Evolutionary conservation across 1,139 yeast species (phyloP).

Genomic region (Tardiomyces digboiensis): DNA sequence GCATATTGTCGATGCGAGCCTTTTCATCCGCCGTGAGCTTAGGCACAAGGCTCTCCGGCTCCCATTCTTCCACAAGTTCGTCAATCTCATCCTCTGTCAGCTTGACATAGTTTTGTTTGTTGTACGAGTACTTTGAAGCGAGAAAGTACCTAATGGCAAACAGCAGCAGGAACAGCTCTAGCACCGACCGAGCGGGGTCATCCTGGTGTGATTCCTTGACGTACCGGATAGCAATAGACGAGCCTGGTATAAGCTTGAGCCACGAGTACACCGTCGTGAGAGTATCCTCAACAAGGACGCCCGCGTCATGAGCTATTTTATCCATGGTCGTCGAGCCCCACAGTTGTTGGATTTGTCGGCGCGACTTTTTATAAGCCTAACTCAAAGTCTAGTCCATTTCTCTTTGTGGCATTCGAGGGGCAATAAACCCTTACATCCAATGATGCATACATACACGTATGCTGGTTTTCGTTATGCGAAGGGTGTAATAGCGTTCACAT

Average conservation of each 20-base stretch:
- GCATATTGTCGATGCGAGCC: slow-evolving; percentile 56
- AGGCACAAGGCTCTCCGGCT: slow-evolving; percentile 72
- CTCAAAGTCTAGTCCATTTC: no score
- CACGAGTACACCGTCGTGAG: slow-evolving; percentile 15
- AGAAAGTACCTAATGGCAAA: slow-evolving; percentile 83
- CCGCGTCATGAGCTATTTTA: slow-evolving; percentile 13
- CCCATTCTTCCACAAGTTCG: slow-evolving; percentile 84
- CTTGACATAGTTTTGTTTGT: slow-evolving; percentile 60
- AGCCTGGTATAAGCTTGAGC: slow-evolving; percentile 57
- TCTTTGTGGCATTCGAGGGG: no score
- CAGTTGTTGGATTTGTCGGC: no score
- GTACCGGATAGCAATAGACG: slow-evolving; percentile 63
- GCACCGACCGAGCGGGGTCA: slow-evolving; percentile 84
- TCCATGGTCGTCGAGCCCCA: slow-evolving; percentile 6
- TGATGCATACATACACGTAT: no score
- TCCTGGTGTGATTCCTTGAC: slow-evolving; percentile 84
- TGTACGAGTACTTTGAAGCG: slow-evolving; percentile 70
- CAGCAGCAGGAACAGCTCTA: slow-evolving; percentile 70
- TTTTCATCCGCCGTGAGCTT: slow-evolving; percentile 38
- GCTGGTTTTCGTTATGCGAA: no score
- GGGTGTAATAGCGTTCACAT: no score
- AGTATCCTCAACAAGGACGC: slow-evolving; percentile 17
- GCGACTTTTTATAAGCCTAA: no score
- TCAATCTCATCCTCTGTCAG: slow-evolving; percentile 65
- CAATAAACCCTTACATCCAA: no score